Evolutionary conservation across 352 stramenopile genomes (phyloP).

Genomic region (Phytophthora lateralis): DNA sequence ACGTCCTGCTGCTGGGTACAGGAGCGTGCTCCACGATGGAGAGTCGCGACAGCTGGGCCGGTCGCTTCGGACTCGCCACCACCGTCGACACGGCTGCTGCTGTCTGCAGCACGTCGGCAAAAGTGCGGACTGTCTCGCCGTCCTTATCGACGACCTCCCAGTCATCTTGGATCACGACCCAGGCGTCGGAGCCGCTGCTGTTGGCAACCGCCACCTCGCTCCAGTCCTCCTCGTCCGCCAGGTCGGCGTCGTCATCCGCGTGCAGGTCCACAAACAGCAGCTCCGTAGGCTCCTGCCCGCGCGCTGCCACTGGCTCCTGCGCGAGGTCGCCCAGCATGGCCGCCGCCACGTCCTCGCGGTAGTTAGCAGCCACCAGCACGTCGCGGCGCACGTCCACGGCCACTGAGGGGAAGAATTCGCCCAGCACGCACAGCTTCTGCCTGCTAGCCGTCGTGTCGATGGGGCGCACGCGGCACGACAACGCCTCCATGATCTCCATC

Average conservation of each 20-base stretch:
- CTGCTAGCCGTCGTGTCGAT: slow-evolving; percentile 49
- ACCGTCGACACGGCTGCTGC: neutral
- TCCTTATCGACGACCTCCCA: slow-evolving; percentile 75
- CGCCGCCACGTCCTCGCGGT: slow-evolving; percentile 63
- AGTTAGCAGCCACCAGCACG: slow-evolving; percentile 69
- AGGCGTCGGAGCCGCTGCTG: slow-evolving; percentile 38
- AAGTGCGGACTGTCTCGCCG: slow-evolving; percentile 53
- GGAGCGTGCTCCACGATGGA: slow-evolving; percentile 29
- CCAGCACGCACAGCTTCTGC: slow-evolving; percentile 50
- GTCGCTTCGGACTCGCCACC: neutral
- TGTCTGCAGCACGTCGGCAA: slow-evolving; percentile 58
- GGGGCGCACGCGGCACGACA: slow-evolving; percentile 29
- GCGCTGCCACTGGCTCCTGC: slow-evolving; percentile 20
- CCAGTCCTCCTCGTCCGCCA: slow-evolving; percentile 62
- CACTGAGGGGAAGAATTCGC: slow-evolving; percentile 64
- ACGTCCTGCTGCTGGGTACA: slow-evolving; percentile 13
- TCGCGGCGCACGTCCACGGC: slow-evolving; percentile 56
- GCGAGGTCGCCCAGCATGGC: slow-evolving; percentile 64
- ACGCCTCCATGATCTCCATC: slow-evolving; percentile 32
- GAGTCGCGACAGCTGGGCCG: slow-evolving; percentile 25
- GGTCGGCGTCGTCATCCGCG: slow-evolving; percentile 27
- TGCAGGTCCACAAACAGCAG: slow-evolving; percentile 50
- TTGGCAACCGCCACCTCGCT: slow-evolving; percentile 44
- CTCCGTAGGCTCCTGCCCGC: slow-evolving; percentile 18
- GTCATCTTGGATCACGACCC: slow-evolving; percentile 71